A percentile compares a stretch with the other conserved stretches of the same genome.
These are phyloP conservation scores for Adenanthera pavonina DNA, from an alignment of 306 rosid genomes.

Conservation along the genomic window DNA sequence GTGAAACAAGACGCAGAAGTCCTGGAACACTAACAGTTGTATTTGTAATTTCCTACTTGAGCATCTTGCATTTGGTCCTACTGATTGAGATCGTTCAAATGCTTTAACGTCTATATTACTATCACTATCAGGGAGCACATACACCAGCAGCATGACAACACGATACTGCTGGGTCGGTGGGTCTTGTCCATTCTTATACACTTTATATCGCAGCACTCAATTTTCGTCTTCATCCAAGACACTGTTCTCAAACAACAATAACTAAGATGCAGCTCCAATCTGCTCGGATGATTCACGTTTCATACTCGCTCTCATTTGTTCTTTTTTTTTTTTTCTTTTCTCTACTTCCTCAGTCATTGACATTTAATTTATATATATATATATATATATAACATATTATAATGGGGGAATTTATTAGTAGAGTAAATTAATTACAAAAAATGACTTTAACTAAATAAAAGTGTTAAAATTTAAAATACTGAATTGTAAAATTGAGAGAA, in stretches of 20 bases:
- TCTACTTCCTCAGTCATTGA: neutral
- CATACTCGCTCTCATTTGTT: neutral
- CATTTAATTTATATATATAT: neutral
- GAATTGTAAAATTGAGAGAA: too few species aligned
- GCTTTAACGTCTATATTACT: neutral
- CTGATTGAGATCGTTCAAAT: constrained; percentile 5
- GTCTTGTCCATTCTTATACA: neutral
- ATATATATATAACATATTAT: too few species aligned
- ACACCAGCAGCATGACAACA: neutral
- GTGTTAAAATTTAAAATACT: too few species aligned
- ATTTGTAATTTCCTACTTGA: neutral
- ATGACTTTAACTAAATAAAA: too few species aligned
- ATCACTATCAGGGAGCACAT: neutral
- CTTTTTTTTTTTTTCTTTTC: neutral
- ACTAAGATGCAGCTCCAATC: neutral
- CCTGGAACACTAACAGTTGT: neutral
- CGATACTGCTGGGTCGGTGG: neutral
- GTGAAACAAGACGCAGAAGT: constrained; percentile 20
- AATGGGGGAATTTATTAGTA: too few species aligned
- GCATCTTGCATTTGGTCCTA: neutral
- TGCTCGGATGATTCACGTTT: neutral
- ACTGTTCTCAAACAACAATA: neutral
- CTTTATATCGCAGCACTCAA: neutral
- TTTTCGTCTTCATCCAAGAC: neutral
- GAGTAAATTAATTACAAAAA: too few species aligned